A percentile compares a stretch with the other conserved stretches of the same genome.
Conservation (phyloP, 2,329 filamentous ascomycete species). For the Botrytis tulipae region DNA sequence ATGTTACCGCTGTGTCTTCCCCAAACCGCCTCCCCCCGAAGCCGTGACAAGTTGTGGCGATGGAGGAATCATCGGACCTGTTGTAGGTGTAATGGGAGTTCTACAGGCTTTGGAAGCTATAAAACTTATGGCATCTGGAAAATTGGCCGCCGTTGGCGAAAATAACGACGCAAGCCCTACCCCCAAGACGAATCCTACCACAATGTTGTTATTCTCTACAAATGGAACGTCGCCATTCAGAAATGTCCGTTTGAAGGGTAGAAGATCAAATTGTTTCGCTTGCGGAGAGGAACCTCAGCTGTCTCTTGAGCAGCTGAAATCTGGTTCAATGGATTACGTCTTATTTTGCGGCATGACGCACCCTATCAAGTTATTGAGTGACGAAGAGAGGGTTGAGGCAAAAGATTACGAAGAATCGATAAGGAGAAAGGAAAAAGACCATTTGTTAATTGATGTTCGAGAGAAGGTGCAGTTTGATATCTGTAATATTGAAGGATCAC, state of each 20-base stretch:
- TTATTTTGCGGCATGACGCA: conserved; percentile 72
- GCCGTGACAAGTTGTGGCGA: conserved; percentile 86
- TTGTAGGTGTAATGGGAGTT: conserved; percentile 90
- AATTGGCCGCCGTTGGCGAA: conserved; percentile 25
- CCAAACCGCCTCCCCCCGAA: conserved; percentile 78
- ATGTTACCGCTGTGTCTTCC: conserved; percentile 93
- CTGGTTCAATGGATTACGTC: conserved; percentile 74
- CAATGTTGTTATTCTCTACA: conserved; percentile 51
- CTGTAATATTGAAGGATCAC: conserved; percentile 69
- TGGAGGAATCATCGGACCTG: conserved; percentile 86
- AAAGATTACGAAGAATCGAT: conserved; percentile 50
- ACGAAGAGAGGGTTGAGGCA: conserved; percentile 67
- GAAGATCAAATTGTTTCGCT: conserved; percentile 69
- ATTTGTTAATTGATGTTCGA: conserved; percentile 76
- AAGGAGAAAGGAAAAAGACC: conserved; percentile 37
- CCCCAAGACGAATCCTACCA: conserved; percentile 26
- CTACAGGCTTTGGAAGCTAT: conserved; percentile 87
- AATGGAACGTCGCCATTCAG: conserved; percentile 61
- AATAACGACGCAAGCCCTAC: conserved; percentile 23
- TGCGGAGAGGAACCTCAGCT: conserved; percentile 67
- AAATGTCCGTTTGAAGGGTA: conserved; percentile 68
- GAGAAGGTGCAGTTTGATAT: conserved; percentile 84
- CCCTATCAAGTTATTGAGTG: conserved; percentile 55
- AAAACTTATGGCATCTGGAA: conserved; percentile 63
- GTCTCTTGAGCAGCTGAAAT: conserved; percentile 58